Evolutionary conservation across 768 basidiomycete genomes (phyloP), one percentile per base, ranked within the genome.

Genomic region (Mycena latifolia): DNA sequence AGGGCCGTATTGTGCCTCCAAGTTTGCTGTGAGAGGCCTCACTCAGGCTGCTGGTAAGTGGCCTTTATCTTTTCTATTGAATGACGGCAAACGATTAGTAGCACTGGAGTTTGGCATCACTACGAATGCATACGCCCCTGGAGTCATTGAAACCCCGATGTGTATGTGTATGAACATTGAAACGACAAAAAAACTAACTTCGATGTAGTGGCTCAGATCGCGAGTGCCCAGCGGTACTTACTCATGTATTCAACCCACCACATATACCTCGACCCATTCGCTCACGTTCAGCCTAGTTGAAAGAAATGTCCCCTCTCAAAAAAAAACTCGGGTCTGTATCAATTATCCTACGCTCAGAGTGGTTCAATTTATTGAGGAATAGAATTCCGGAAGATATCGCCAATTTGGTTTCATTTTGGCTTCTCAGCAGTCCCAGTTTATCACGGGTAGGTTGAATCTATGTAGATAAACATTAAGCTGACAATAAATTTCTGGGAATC

Each of bases 11-110:
- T 71, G 67, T 45, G 70, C 77, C 0, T 79, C 78, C 4, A 84
- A 85, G 67, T 84, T 82, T 69, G 82, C 82, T 5, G 50, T 85
- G 1, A 74, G 81, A 31, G 82, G 79, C 14, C 66, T 85, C 25
- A 84, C 84, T 1, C 82, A 83, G 64, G 69, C 67, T 28, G 73
- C 73, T 20, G 77, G 78, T 78, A 47, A 33, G 76, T 71, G 12
- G 45, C 1, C 45, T 25, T n/a, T 6, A 33, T 11, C 5, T 11
- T n/a, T n/a, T n/a, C n/a, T n/a, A n/a, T n/a, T n/a, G n/a, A n/a
- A n/a, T n/a, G n/a, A n/a, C n/a, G n/a, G n/a, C n/a, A n/a, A n/a
- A n/a, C n/a, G n/a, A n/a, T n/a, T n/a, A n/a, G n/a, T 25, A 81
- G 80, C 80, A 2, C 6, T 63, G 24, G 80, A 82, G 63, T 72